Percentiles rank a stretch among this genome's conserved stretches.
These are phyloP conservation scores for Taphrina flavorubra DNA, from an alignment of 1,139 yeast genomes.

Conservation along the genomic window DNA sequence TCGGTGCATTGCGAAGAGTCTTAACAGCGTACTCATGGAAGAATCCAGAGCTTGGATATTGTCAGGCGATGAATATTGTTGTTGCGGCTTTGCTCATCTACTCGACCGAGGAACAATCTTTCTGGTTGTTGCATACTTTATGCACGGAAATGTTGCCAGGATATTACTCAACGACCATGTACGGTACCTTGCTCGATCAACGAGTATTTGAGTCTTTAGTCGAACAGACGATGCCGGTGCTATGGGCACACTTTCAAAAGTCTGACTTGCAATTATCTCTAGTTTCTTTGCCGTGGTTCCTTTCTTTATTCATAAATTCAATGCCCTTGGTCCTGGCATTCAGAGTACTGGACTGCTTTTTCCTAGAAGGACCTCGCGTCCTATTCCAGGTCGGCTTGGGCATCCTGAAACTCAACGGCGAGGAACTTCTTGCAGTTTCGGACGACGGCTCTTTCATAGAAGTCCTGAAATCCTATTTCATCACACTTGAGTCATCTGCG, in stretches of 20 bases:
- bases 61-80: slow-evolving; percentile 99
- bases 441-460: slow-evolving; percentile 94
- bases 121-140: slow-evolving; percentile 83
- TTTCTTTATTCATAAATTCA: slow-evolving; percentile 84
- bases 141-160: slow-evolving; percentile 92
- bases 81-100: slow-evolving; percentile 84
- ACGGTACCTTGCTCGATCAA: slow-evolving; percentile 93
- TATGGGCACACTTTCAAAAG: slow-evolving; percentile 79
- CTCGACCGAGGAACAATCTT: slow-evolving; percentile 97
- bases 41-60: slow-evolving; percentile 95
- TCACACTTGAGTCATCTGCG: slow-evolving; percentile 76
- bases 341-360: slow-evolving; percentile 87
- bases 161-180: slow-evolving; percentile 96
- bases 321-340: slow-evolving; percentile 96
- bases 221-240: slow-evolving; percentile 83
- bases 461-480: slow-evolving; percentile 80
- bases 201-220: slow-evolving; percentile 89
- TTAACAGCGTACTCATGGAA: slow-evolving; percentile 95
- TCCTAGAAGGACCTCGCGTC: slow-evolving; percentile 86
- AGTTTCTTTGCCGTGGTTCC: slow-evolving; percentile 94
- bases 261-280: slow-evolving; percentile 93
- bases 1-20: slow-evolving; percentile 79
- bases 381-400: slow-evolving; percentile 94
- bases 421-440: slow-evolving; percentile 72
- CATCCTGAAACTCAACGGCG: slow-evolving; percentile 82